Percentiles rank a stretch among this genome's conserved stretches.
Conservation (phyloP, 2,329 filamentous ascomycete genomes). For the Neoascochyta sp. region DNA sequence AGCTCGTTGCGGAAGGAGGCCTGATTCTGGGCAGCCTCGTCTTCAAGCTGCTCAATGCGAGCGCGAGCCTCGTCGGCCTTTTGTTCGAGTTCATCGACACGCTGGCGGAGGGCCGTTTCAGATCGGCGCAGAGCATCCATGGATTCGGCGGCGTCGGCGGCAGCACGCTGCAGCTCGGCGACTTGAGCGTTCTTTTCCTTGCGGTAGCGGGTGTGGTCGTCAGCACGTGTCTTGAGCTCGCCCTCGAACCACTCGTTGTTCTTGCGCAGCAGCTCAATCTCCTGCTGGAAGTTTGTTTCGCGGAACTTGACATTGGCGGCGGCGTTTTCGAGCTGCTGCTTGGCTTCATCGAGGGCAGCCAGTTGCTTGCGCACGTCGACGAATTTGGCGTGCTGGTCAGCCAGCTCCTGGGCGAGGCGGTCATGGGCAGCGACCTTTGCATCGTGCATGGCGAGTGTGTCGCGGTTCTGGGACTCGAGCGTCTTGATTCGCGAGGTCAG, state of each 20-base stretch:
- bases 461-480: slow-evolving; percentile 87
- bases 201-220: slow-evolving; percentile 82
- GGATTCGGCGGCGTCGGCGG: slow-evolving; percentile 76
- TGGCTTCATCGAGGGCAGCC: slow-evolving; percentile 73
- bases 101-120: slow-evolving; percentile 74
- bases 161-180: slow-evolving; percentile 79
- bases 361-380: slow-evolving; percentile 80
- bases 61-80: slow-evolving; percentile 81
- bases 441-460: slow-evolving; percentile 83
- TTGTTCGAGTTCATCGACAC: slow-evolving; percentile 76
- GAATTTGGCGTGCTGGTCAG: slow-evolving; percentile 83
- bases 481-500: slow-evolving; percentile 79
- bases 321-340: slow-evolving; percentile 76
- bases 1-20: slow-evolving; percentile 85
- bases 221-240: slow-evolving; percentile 84
- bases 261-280: slow-evolving; percentile 80
- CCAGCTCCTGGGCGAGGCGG: slow-evolving; percentile 78
- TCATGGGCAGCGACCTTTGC: slow-evolving; percentile 86
- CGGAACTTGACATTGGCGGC: slow-evolving; percentile 81
- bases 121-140: slow-evolving; percentile 74
- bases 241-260: slow-evolving; percentile 92
- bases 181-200: slow-evolving; percentile 93
- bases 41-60: slow-evolving; percentile 80
- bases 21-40: slow-evolving; percentile 75
- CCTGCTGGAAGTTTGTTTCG: slow-evolving; percentile 84